A percentile compares a stretch with the other conserved stretches of the same genome.
Evolutionary conservation across 176 grass and related monocot species (phyloP).

Genomic region (Oryza australiensis): DNA sequence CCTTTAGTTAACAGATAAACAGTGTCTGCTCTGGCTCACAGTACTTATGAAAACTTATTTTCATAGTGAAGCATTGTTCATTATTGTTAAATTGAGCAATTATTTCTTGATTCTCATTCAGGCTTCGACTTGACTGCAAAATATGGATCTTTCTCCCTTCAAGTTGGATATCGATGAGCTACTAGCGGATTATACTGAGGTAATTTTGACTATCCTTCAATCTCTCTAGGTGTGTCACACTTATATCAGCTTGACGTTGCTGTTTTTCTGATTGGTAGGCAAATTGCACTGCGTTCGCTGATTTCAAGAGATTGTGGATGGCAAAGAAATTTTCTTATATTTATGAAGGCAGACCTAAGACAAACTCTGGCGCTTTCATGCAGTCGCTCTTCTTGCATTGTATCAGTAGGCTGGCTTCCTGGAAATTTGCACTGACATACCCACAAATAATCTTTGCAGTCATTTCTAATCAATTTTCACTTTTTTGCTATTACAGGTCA

Average conservation of each 20-base stretch:
- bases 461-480: conserved; percentile 21
- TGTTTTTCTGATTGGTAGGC: conserved; percentile 37
- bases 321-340: conserved; percentile 82
- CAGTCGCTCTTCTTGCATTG: conserved; percentile 79
- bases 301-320: conserved; percentile 80
- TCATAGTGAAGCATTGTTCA: not conserved
- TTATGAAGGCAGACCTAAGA: conserved; percentile 62
- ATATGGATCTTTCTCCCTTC: conserved; percentile 74
- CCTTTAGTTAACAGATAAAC: not conserved
- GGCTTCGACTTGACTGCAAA: not conserved
- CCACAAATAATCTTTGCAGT: not conserved
- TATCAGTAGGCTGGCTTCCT: conserved; percentile 47
- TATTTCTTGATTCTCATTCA: conserved; percentile 12
- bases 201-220: conserved; percentile 24
- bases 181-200: conserved; percentile 56
- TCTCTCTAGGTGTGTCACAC: not conserved
- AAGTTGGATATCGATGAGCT: conserved; percentile 89
- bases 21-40: not conserved
- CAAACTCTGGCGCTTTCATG: conserved; percentile 78
- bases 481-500: conserved; percentile 53
- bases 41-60: not conserved
- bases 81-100: conserved; percentile 10
- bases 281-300: conserved; percentile 41
- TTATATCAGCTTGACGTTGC: not conserved
- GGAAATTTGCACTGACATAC: conserved; percentile 6